phyloP scores from a whole-genome alignment of 495 filamentous ascomycete species.

The Podospora sp. region DNA sequence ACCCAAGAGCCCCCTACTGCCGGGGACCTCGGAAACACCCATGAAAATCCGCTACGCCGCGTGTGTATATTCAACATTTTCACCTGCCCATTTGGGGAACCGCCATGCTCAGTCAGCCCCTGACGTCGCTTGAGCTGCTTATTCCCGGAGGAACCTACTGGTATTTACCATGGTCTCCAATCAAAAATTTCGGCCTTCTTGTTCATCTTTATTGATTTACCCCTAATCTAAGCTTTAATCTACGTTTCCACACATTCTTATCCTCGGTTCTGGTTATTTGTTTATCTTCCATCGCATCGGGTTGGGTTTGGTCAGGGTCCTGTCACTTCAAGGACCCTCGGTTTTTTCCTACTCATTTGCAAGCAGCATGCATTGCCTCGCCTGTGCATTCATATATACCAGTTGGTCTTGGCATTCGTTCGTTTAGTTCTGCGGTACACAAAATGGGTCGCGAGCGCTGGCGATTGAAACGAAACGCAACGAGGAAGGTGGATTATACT shows the following conservation, averaged over 20 bases:
- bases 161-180: background rate
- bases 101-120: background rate
- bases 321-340: no score
- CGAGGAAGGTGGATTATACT: background rate
- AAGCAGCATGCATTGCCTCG: slow-evolving; percentile 4
- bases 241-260: slow-evolving; percentile 1
- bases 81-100: background rate
- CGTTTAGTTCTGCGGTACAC: background rate
- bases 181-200: background rate
- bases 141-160: background rate
- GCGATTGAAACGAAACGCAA: background rate
- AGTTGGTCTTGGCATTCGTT: background rate
- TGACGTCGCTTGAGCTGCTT: background rate
- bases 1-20: background rate
- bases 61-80: background rate
- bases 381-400: background rate
- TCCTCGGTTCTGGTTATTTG: slow-evolving; percentile 1
- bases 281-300: background rate
- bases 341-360: background rate
- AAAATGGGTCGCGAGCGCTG: background rate
- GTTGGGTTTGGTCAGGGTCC: background rate
- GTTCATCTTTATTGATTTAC: background rate
- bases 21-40: background rate
- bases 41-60: background rate
- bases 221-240: background rate